phyloP scores from a whole-genome alignment of 2,329 filamentous ascomycete genomes.

The Ophiocordyceps camponoti-saundersi region DNA sequence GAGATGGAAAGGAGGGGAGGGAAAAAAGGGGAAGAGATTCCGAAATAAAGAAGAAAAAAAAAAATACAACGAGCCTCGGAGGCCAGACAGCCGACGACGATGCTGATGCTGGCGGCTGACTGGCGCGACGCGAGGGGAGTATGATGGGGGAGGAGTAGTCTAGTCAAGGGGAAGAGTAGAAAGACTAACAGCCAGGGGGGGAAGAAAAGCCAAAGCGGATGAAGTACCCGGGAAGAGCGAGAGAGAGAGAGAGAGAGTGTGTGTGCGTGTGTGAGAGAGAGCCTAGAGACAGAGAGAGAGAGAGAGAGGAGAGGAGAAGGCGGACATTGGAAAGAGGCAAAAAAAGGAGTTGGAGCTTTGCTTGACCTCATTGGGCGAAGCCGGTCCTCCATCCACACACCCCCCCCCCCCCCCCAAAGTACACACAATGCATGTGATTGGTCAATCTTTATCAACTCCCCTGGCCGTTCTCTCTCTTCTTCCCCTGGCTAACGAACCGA shows the following conservation, averaged over 20 bases:
- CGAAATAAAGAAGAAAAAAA: background rate
- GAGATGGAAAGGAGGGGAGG: background rate
- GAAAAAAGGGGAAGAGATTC: background rate
- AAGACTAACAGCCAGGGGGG: background rate
- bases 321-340: too few species aligned
- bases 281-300: too few species aligned
- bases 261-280: too few species aligned
- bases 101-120: background rate
- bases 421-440: too few species aligned
- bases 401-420: too few species aligned
- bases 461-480: too few species aligned
- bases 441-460: too few species aligned
- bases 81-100: background rate
- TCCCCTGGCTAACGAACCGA: too few species aligned
- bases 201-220: background rate
- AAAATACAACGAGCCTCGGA: background rate
- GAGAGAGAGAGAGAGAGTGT: background rate
- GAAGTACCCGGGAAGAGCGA: background rate
- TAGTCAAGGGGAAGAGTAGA: slow-evolving; percentile 5
- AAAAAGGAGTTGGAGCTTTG: background rate
- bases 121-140: slow-evolving; percentile 6
- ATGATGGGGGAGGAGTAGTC: background rate
- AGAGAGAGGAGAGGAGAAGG: too few species aligned
- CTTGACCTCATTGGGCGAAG: too few species aligned
- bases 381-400: too few species aligned